Percentiles rank a stretch among this genome's conserved stretches.
Conservation (phyloP, 768 basidiomycete species). For the Nidularia sp. region DNA sequence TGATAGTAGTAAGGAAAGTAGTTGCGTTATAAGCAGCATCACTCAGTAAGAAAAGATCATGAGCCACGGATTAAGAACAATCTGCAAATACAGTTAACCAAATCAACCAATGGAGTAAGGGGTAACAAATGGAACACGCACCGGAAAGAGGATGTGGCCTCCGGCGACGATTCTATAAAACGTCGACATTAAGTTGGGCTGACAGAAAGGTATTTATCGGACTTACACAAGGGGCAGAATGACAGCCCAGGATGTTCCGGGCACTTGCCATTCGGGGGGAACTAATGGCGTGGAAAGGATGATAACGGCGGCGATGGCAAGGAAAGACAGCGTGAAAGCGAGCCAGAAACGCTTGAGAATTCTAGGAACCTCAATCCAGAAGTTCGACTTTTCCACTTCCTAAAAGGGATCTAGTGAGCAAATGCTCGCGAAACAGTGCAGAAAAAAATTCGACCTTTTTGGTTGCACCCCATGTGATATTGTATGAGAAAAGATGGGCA, state of each 20-base stretch:
- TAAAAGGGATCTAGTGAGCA: constrained; percentile 25
- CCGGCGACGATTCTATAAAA: constrained; percentile 51
- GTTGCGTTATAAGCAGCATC: background rate
- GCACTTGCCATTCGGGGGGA: constrained; percentile 62
- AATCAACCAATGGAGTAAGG: constrained; percentile 1
- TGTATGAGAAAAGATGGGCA: constrained; percentile 71
- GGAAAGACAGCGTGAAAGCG: constrained; percentile 51
- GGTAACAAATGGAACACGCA: constrained; percentile 22
- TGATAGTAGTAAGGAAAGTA: no score
- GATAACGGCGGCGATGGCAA: constrained; percentile 48
- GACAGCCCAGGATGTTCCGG: constrained; percentile 64
- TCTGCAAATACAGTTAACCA: constrained; percentile 25
- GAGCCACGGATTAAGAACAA: constrained; percentile 84
- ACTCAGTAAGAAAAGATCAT: constrained; percentile 73
- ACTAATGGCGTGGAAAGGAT: constrained; percentile 52
- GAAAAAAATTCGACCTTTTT: constrained; percentile 40
- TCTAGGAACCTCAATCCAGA: constrained; percentile 86
- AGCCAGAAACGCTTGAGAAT: constrained; percentile 79
- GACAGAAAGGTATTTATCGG: background rate
- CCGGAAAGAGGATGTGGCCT: constrained; percentile 73
- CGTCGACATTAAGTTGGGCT: background rate
- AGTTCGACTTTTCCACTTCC: constrained; percentile 85
- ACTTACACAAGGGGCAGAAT: constrained; percentile 70
- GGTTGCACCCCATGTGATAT: constrained; percentile 77
- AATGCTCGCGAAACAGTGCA: background rate